A percentile compares a stretch with the other conserved stretches of the same genome.
These are phyloP conservation scores for Phytophthora podocarpi DNA, from an alignment of 352 stramenopile genomes.

Conservation along the genomic window DNA sequence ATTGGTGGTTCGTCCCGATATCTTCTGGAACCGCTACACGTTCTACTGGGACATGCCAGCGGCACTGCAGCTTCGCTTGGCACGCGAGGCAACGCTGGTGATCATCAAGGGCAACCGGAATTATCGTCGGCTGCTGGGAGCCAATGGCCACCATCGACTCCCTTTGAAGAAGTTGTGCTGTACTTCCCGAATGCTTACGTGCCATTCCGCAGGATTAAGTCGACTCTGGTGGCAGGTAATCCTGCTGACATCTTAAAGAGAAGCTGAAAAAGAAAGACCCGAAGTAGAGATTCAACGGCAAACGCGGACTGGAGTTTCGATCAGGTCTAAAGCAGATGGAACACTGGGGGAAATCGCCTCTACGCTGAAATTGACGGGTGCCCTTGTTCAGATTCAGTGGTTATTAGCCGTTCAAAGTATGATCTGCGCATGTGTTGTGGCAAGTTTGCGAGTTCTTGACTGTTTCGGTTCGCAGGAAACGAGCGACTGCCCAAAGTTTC, in stretches of 20 bases:
- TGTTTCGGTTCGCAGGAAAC: slow-evolving; percentile 8
- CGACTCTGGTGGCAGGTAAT: slow-evolving; percentile 59
- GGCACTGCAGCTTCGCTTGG: slow-evolving; percentile 30
- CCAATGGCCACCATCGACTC: slow-evolving; percentile 81
- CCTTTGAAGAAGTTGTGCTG: slow-evolving; percentile 80
- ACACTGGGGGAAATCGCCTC: too few relatives aligned
- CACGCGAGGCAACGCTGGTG: slow-evolving; percentile 67
- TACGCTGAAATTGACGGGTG: too few relatives aligned
- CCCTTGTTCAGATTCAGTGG: too few relatives aligned
- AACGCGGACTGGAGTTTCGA: too few relatives aligned
- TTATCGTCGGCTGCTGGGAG: slow-evolving; percentile 93
- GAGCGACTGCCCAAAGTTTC: background rate
- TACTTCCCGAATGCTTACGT: slow-evolving; percentile 76
- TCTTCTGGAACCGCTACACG: slow-evolving; percentile 67
- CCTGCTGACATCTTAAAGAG: slow-evolving; percentile 32
- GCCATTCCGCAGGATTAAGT: slow-evolving; percentile 69
- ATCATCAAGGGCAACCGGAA: slow-evolving; percentile 98
- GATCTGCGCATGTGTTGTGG: too few relatives aligned
- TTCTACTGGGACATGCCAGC: slow-evolving; percentile 68
- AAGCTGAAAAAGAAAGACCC: slow-evolving; percentile 50
- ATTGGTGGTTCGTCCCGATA: slow-evolving; percentile 27
- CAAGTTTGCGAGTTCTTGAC: too few relatives aligned
- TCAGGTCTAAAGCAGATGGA: too few relatives aligned
- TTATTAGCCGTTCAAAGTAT: too few relatives aligned
- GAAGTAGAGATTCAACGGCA: background rate